Evolutionary conservation across 2,329 filamentous ascomycete genomes (phyloP), one percentile per base, ranked within the genome.

Genomic region (Aspergillus spinulosporus): DNA sequence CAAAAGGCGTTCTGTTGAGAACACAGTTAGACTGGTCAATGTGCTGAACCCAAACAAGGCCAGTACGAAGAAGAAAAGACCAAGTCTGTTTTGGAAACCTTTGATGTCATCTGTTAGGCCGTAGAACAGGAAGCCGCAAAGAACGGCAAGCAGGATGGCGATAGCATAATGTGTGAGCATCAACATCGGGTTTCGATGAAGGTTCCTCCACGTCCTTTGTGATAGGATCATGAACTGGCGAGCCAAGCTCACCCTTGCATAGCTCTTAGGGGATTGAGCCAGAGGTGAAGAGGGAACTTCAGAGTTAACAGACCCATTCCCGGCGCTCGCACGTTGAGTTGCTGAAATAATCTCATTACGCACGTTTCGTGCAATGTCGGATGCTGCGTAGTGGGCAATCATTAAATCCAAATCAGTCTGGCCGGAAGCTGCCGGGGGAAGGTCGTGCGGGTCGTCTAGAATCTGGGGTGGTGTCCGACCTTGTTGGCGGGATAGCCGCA

Each of bases 81-180:
- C 94, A 4, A 99, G 86, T 15, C 94, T 86, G 73, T 99, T 99
- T 74, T 99, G 94, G 82, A 99, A 99, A 34, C 95, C 94, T 59
- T 91, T 88, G 64, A 99, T 96, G 68, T 99, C 92, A 68, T 96
- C 92, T 0, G 92, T 96, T 47, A 99, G 80, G 2, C 93, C 94
- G 66, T 97, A 99, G 78, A 97, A 99, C 11, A 99, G 82, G 74
- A 90, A 97, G 3, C 94, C 94, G 1, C 93, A 92, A 56, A 99
- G 88, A 4, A 97, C 93, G 1, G 92, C 94, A 4, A 99, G 83
- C 0, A 97, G 78, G 59, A 99, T 97, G 5, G 94, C 92, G 64
- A 97, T 97, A 37, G 94, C 94, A 70, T 97, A 99, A 75, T 99
- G 94, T 0, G 92, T 97, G 56, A 99, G 83, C 94, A 99, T 99